Conservation (phyloP, 2,329 filamentous ascomycete species). For the Fusarium anguioides region DNA sequence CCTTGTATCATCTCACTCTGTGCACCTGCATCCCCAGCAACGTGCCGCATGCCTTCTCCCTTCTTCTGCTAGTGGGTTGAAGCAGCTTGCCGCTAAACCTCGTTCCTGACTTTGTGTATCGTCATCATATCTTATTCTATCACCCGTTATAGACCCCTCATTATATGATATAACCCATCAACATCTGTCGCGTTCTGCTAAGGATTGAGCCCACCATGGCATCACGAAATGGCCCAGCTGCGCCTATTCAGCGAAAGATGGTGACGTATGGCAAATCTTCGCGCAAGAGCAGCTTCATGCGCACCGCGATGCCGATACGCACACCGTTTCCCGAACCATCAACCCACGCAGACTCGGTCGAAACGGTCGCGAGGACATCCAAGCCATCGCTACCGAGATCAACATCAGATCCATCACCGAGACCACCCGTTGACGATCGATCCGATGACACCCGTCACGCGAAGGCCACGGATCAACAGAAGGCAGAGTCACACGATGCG, state of each 20-base stretch:
- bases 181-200: slow-evolving; percentile 10
- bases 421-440: slow-evolving; percentile 14
- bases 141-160: background rate
- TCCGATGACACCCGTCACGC: slow-evolving; percentile 2
- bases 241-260: slow-evolving; percentile 39
- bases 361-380: slow-evolving; percentile 25
- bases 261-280: slow-evolving; percentile 46
- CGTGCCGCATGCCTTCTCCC: slow-evolving; percentile 12
- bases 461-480: slow-evolving; percentile 8
- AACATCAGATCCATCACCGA: slow-evolving; percentile 30
- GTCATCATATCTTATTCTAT: slow-evolving; percentile 2
- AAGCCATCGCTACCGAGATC: slow-evolving; percentile 30
- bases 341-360: slow-evolving; percentile 17
- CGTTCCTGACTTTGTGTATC: background rate
- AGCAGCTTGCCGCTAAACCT: slow-evolving; percentile 6
- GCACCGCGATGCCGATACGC: slow-evolving; percentile 38
- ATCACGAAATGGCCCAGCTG: slow-evolving; percentile 36
- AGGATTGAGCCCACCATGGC: slow-evolving; percentile 29
- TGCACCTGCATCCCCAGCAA: slow-evolving; percentile 11
- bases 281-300: slow-evolving; percentile 39
- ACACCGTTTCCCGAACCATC: slow-evolving; percentile 21
- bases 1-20: slow-evolving; percentile 7
- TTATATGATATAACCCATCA: slow-evolving; percentile 26
- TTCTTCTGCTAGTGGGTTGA: slow-evolving; percentile 2
- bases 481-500: slow-evolving; percentile 24